Evolutionary conservation across 768 basidiomycete species (phyloP).

Genomic region (Mycena metata): DNA sequence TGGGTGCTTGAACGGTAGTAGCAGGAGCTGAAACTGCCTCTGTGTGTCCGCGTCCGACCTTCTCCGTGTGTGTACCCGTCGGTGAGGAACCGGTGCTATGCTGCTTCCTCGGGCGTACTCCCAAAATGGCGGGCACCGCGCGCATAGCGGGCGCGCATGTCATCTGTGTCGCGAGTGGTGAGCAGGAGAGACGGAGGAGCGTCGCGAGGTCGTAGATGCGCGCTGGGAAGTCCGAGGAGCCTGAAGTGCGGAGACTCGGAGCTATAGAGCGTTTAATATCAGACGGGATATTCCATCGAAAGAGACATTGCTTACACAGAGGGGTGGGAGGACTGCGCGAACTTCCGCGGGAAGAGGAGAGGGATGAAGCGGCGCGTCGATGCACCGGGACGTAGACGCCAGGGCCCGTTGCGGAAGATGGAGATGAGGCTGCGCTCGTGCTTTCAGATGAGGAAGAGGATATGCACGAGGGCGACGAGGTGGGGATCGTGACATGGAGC

Average conservation of each 20-base stretch:
- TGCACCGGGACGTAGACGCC: slow-evolving; percentile 2
- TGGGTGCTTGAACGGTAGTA: no score
- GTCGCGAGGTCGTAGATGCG: neutral
- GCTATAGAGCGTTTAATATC: no score
- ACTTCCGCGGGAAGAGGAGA: neutral
- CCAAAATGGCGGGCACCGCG: neutral
- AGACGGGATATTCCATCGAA: no score
- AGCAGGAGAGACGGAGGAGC: neutral
- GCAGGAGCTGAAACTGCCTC: no score
- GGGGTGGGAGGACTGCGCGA: no score
- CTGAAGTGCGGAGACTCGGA: neutral
- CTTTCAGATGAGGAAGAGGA: neutral
- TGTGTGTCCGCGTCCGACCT: no score
- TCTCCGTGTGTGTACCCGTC: no score
- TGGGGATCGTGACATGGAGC: neutral
- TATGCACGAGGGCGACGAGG: neutral
- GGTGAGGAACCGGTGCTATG: no score
- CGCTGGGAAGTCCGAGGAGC: neutral
- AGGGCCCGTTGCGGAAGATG: no score
- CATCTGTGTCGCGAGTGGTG: neutral
- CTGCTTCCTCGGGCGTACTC: no score
- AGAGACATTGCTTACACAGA: no score
- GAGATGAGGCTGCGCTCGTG: neutral
- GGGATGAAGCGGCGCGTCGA: neutral
- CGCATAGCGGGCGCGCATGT: slow-evolving; percentile 1